These are phyloP conservation scores for Fimicolochytrium jonesii DNA, from an alignment of 192 early-diverging fungal genomes.

Conservation along the genomic window DNA sequence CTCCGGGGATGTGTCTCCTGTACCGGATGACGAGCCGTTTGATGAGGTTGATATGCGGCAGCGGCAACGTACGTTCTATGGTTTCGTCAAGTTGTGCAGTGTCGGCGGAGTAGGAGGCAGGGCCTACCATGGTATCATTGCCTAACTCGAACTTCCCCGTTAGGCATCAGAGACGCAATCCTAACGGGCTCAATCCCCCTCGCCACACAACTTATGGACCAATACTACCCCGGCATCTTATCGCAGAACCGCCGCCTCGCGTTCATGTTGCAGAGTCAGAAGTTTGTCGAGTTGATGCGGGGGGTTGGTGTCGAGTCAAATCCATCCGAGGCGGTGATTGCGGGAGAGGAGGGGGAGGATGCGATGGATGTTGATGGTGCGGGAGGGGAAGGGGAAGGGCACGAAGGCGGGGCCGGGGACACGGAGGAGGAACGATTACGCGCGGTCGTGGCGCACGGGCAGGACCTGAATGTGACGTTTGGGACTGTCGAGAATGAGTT, in stretches of 20 bases:
- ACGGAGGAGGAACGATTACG: slow-evolving; percentile 27
- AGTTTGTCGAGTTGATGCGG: slow-evolving; percentile 83
- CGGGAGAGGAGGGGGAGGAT: slow-evolving; percentile 5
- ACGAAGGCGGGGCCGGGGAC: too few species aligned
- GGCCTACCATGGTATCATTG: too few species aligned
- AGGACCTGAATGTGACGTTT: slow-evolving; percentile 54
- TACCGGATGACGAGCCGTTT: slow-evolving; percentile 30
- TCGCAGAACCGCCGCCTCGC: slow-evolving; percentile 55
- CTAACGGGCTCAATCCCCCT: too few species aligned
- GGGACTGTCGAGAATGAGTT: slow-evolving; percentile 34
- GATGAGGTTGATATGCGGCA: slow-evolving; percentile 6
- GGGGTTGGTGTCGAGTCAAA: too few species aligned
- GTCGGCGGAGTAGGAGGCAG: background rate
- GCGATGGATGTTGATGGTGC: slow-evolving; percentile 53
- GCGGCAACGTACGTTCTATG: slow-evolving; percentile 21
- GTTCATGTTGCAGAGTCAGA: slow-evolving; percentile 76
- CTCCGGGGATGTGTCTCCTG: too few species aligned
- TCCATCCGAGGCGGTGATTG: too few species aligned
- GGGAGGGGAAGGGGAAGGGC: too few species aligned
- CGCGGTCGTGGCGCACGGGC: slow-evolving; percentile 42
- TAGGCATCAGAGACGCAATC: too few species aligned
- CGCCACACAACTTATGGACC: slow-evolving; percentile 59
- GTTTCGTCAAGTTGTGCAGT: slow-evolving; percentile 19
- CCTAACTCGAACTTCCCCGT: too few species aligned
- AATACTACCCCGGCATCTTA: slow-evolving; percentile 67